Conservation (phyloP, 164 flowering plant species). For the Euptelea pleiosperma region DNA sequence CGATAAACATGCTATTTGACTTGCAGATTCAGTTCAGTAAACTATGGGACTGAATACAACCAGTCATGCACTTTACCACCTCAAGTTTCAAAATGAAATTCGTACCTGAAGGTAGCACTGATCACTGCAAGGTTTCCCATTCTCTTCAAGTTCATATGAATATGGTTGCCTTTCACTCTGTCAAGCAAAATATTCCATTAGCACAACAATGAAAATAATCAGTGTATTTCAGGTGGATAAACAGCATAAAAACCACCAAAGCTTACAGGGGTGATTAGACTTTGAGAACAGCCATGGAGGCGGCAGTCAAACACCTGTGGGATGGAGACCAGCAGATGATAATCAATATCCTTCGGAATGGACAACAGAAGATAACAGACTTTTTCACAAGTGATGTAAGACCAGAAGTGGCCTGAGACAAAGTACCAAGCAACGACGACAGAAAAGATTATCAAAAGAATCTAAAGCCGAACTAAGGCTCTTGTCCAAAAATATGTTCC, state of each 20-base stretch:
- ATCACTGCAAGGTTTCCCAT: constrained; percentile 76
- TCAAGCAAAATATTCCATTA: constrained; percentile 17
- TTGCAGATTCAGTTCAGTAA: neutral
- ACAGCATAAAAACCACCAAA: constrained; percentile 1
- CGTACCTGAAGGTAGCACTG: constrained; percentile 78
- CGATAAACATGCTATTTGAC: neutral
- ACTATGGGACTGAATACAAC: neutral
- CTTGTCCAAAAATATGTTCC: constrained; percentile 50
- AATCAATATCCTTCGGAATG: neutral
- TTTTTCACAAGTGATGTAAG: constrained; percentile 10
- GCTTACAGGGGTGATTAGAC: constrained; percentile 68
- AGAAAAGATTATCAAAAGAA: constrained; percentile 93
- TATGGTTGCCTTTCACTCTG: constrained; percentile 77
- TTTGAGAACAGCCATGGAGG: constrained; percentile 93
- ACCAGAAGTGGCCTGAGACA: neutral
- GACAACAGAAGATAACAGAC: neutral
- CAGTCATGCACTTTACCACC: neutral
- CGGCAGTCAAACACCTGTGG: constrained; percentile 92
- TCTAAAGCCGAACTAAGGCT: constrained; percentile 77
- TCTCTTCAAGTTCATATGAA: constrained; percentile 57
- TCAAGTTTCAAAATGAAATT: constrained; percentile 10
- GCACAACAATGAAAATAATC: constrained; percentile 7
- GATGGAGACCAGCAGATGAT: constrained; percentile 15
- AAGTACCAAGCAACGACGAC: constrained; percentile 96
- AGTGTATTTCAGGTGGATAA: neutral